These are phyloP conservation scores for Logfia minima DNA, from an alignment of 129 eudicot species.

Conservation along the genomic window DNA sequence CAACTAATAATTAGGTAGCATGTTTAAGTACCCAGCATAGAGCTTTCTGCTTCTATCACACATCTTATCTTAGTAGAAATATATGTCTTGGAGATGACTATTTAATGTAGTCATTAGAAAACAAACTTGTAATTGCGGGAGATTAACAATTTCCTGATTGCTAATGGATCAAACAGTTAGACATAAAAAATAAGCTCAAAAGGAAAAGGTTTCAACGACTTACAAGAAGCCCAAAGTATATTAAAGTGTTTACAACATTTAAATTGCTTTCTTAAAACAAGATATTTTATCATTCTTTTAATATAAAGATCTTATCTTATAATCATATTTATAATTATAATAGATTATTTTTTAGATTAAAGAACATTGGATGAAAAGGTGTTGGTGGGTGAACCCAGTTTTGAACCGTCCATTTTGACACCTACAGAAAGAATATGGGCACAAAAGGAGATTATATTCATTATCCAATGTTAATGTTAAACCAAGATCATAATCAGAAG, in stretches of 20 bases:
- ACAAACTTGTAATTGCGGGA: background rate
- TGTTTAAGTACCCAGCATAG: background rate
- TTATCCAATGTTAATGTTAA: background rate
- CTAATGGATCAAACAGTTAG: too few relatives aligned
- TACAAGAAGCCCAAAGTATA: too few relatives aligned
- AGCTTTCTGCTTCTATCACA: slow-evolving; percentile 16
- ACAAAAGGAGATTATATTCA: background rate
- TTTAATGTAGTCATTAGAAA: background rate
- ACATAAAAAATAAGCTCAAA: too few relatives aligned
- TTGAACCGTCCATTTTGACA: background rate
- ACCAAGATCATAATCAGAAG: background rate
- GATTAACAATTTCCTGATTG: background rate
- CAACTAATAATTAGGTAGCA: background rate
- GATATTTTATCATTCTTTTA: too few relatives aligned
- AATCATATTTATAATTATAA: too few relatives aligned
- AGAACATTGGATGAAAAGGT: background rate
- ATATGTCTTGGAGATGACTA: background rate
- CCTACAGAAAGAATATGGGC: background rate
- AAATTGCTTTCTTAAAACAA: too few relatives aligned
- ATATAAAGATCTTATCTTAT: too few relatives aligned
- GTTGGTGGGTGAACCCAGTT: too few relatives aligned
- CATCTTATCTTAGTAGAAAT: slow-evolving; percentile 9
- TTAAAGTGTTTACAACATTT: too few relatives aligned
- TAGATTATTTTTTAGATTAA: too few relatives aligned
- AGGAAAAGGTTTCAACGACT: too few relatives aligned